Base-by-base conservation (phyloP, 1,284 basidiomycete species). In the Phaffia rhodozyma region DNA sequence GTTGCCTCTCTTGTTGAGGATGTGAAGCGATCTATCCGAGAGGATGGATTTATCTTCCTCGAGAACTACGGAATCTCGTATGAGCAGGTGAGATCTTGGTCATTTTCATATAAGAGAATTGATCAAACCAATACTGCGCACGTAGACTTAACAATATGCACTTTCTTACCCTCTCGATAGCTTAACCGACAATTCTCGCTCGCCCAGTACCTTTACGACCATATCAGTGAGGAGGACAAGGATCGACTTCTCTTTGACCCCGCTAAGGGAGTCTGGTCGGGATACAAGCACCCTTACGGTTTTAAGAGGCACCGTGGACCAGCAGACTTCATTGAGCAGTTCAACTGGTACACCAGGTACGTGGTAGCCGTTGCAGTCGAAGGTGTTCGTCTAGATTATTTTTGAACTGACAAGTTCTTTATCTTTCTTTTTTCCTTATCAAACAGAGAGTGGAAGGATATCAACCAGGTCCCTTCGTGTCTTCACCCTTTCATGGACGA, bases 221-320 rank as follows among this genome's bases (percentile, higher is more conserved):
- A 72, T 66, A 72, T 73, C 47, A 66, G 66, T n/a, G 68, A 71
- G 21, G 72, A 70, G 32, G 72, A 73, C 67, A 71, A 72, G 65
- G 65, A 69, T 23, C 62, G 70, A 9, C 67, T 73, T 7, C 64
- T 72, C 13, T 73, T 73, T 61, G 38, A 69, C 60, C 72, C 72
- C 23, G 71, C 70, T 21, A 69, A 67, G 32, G 72, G 72, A 23
- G 60, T 59, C 23, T 73, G 72, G 72, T 67, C 70, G 5, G 77
- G 77, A 0, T 78, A 78, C 74, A 78, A 78, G 66, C 74, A 76
- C 60, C 74, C 71, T 27, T 72, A 74, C 64, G 77, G 76, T 21
- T 76, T 77, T 69, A 77, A 77, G 75, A 70, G 72, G 43, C 66
- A 73, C 32, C 66, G 72, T 51, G 75, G 73, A 3, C 68, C 72